Base-by-base conservation (phyloP, 352 stramenopile genomes). In the Peronospora destructor region DNA sequence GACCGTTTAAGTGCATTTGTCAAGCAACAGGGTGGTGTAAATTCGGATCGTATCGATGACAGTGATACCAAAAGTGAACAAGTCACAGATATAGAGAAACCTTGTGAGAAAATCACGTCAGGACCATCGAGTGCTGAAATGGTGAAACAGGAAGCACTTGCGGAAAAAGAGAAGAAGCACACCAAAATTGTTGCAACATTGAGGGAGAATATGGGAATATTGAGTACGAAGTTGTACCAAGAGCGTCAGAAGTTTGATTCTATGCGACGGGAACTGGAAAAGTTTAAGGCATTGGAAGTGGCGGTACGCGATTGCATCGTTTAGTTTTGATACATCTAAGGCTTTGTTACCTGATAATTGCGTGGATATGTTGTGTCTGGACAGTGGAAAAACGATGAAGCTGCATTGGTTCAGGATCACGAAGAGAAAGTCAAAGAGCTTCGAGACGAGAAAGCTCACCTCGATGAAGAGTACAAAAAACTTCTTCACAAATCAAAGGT, bases 351-450 rank as follows among this genome's bases (percentile, higher is more conserved):
- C 39, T 66, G 25, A 64, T 32, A 56, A 9, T 42, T 46, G 32
- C 10, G 4, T 40, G 10, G 12, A 4, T 57, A 9, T 63, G 19
- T 42, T 29, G 3, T 23, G n/a, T 42, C 37, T 52, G 14, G 42
- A 21, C 28, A 90, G 79, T 82, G 68, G 71, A 76, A 73, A 49
- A 79, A 76, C 34, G 77, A 83, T 19, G 72, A 84, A 52, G 59
- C 60, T 36, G 40, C 53, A 2, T 17, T 86, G 9, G 68, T 76
- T 21, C 55, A 82, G 48, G 68, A 84, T 19, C 66, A 76, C 32
- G 72, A 80, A 25, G 75, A 84, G 45, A 79, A 76, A 30, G 28
- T 91, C 3, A 53, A 71, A 8, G 61, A 81, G 29, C 38, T 91
- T n/a, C 63, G 57, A 36, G 71, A 88, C 12, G 80, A 94, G 42